phyloP scores from a whole-genome alignment of 164 flowering plant genomes.

The Magnolia officinalis region DNA sequence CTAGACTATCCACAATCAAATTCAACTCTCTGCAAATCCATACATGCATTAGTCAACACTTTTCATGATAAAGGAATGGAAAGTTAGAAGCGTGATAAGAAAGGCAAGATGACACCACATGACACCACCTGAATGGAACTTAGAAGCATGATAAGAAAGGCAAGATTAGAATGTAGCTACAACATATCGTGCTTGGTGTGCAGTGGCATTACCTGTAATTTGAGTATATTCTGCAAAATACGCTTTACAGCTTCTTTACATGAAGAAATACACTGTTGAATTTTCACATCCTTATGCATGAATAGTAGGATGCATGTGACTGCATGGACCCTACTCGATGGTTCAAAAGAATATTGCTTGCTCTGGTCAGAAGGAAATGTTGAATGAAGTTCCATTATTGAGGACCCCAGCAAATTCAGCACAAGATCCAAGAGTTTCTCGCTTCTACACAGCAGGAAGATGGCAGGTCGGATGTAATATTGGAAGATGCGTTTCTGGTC shows the following conservation, averaged over 20 bases:
- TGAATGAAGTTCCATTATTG: conserved; percentile 24
- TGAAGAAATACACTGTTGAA: conserved; percentile 32
- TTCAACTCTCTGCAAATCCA: background rate
- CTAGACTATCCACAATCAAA: no score
- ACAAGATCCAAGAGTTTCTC: conserved; percentile 38
- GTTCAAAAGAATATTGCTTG: conserved; percentile 13
- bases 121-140: no score
- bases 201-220: conserved; percentile 42
- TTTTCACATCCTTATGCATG: conserved; percentile 46
- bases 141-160: background rate
- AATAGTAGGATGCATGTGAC: conserved; percentile 34
- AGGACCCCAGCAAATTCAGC: conserved; percentile 43
- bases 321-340: conserved; percentile 31
- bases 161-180: background rate
- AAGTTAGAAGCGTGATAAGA: no score
- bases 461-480: conserved; percentile 55
- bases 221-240: conserved; percentile 33
- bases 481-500: conserved; percentile 17
- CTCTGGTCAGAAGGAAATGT: conserved; percentile 9
- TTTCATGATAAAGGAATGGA: background rate
- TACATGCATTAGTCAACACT: background rate
- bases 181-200: conserved; percentile 7
- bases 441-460: conserved; percentile 51
- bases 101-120: no score
- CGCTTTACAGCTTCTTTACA: conserved; percentile 39